Base-by-base conservation (phyloP, 306 rosid species). In the Sesbania bispinosa region DNA sequence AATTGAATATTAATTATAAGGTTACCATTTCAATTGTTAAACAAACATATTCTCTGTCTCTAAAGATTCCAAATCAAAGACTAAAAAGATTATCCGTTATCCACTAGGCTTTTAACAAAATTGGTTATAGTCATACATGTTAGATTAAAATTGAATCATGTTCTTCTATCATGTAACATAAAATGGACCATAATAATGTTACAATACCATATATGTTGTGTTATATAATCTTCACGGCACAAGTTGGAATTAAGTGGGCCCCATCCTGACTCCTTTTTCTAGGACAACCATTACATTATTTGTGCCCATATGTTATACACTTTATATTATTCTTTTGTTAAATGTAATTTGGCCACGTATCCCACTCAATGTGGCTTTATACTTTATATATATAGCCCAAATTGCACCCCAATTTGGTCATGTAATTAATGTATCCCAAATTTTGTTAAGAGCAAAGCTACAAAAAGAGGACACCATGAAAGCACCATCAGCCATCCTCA, bases 401-500 rank as follows among this genome's bases (percentile, higher is more conserved):
- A 2, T 55, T 29, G 67, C 21, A 42, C 23, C 45, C 33, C n/a
- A 45, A 57, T 23, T 52, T 52, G 48, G 27, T 75, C 73, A 52
- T 27, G 66, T n/a, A n/a, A n/a, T n/a, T 11, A 41, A 63, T 51
- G 26, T 11, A 27, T 16, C 16, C 1, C 42, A 48, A 48, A 61
- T 6, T 33, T 65, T 13, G 27, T 21, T 63, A 10, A 47, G 0
- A 4, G 1, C 7, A 9, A 60, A 14, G 4, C 14, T 3, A 10
- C 19, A 48, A 19, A 0, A 11, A 4, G 2, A 45, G 23, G 1
- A 35, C 15, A 29, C 72, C 51, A 79, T 79, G 83, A 66, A 15
- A 36, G 23, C 74, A 20, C 2, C 52, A 50, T 69, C 83, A 21
- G 5, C 76, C 32, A 32, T 78, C 41, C 54, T 78, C 8, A 50